A percentile compares a stretch with the other conserved stretches of the same genome.
Evolutionary conservation across 176 grass and related monocot genomes (phyloP).

Genomic region (Panicum miliaceum): DNA sequence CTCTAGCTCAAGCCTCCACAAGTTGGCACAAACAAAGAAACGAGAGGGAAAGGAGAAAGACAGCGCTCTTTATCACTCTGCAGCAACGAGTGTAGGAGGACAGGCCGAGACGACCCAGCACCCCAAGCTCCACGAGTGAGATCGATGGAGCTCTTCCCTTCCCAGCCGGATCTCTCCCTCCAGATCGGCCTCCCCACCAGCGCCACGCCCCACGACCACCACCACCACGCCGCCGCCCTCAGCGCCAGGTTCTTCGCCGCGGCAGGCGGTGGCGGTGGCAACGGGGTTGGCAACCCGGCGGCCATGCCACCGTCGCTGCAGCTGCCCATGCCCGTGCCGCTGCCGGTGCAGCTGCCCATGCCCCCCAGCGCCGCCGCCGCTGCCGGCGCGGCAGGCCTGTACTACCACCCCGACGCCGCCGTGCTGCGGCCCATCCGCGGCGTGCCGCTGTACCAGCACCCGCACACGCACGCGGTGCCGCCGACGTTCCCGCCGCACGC

Average conservation of each 20-base stretch:
- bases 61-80: slow-evolving; percentile 12
- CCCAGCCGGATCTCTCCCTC: slow-evolving; percentile 87
- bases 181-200: slow-evolving; percentile 72
- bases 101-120: background rate
- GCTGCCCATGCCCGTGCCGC: slow-evolving; percentile 29
- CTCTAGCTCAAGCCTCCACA: slow-evolving; percentile 32
- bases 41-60: slow-evolving; percentile 14
- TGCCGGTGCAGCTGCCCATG: slow-evolving; percentile 27
- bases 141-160: slow-evolving; percentile 83
- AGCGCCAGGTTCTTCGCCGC: slow-evolving; percentile 46
- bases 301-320: slow-evolving; percentile 38
- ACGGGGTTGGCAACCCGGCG: slow-evolving; percentile 4
- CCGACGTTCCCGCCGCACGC: slow-evolving; percentile 26
- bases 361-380: slow-evolving; percentile 10
- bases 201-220: slow-evolving; percentile 26
- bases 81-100: background rate
- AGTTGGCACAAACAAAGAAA: slow-evolving; percentile 43
- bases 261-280: background rate
- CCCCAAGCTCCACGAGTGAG: slow-evolving; percentile 6
- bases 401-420: slow-evolving; percentile 32
- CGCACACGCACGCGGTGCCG: slow-evolving; percentile 19
- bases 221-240: slow-evolving; percentile 29
- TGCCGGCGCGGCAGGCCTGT: slow-evolving; percentile 17
- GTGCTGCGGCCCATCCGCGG: slow-evolving; percentile 66
- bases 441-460: slow-evolving; percentile 76